These are phyloP conservation scores for Chenopodium quinoa DNA, from an alignment of 148 eudicot species.

Conservation along the genomic window DNA sequence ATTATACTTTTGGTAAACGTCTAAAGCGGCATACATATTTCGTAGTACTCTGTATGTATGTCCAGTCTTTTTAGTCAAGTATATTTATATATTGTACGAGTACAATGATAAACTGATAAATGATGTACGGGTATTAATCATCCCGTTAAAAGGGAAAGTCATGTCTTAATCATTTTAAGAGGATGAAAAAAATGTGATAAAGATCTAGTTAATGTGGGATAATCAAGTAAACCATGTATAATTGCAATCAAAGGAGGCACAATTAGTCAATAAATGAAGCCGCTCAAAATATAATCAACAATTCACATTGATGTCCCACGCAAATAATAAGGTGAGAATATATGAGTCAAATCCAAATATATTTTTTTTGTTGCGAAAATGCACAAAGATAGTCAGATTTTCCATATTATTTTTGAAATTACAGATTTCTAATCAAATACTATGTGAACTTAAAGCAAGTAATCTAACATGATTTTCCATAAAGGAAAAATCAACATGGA, in stretches of 20 bases:
- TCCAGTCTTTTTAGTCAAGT: too few species aligned
- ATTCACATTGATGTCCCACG: slow-evolving; percentile 12
- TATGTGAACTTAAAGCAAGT: neutral
- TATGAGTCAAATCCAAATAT: slow-evolving; percentile 4
- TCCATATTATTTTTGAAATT: neutral
- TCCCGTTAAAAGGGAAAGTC: neutral
- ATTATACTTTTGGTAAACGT: too few species aligned
- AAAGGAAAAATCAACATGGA: neutral
- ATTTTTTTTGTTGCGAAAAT: too few species aligned
- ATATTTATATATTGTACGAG: too few species aligned
- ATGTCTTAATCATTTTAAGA: neutral
- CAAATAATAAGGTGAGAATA: neutral
- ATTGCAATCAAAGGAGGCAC: neutral
- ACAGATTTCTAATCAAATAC: neutral
- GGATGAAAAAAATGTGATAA: neutral
- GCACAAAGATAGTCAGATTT: neutral
- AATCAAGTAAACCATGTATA: neutral
- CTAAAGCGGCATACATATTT: too few species aligned
- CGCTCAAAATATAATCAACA: neutral
- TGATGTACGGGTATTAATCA: too few species aligned
- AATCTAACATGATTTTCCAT: neutral
- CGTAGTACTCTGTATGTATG: too few species aligned
- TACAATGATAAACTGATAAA: too few species aligned
- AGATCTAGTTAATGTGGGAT: neutral
- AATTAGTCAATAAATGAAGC: neutral